Percentiles rank a stretch among this genome's conserved stretches.
Conservation (phyloP, 2,329 filamentous ascomycete species). For the Zymoseptoria brevis region DNA sequence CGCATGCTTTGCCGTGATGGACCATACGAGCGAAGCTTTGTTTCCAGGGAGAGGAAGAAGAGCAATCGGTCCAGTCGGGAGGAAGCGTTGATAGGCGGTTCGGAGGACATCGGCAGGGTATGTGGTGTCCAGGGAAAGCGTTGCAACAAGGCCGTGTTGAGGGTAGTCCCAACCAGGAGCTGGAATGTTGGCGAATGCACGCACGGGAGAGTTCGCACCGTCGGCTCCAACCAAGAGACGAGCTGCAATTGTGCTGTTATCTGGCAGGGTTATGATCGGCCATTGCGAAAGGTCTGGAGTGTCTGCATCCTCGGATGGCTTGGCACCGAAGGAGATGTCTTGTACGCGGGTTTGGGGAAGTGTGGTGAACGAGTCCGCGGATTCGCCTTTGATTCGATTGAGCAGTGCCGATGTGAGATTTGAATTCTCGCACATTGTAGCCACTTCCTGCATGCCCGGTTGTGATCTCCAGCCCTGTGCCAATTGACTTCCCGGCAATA, state of each 20-base stretch:
- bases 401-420: conserved; percentile 79
- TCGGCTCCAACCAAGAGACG: conserved; percentile 87
- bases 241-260: conserved; percentile 59
- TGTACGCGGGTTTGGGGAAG: conserved; percentile 73
- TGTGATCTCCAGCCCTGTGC: conserved; percentile 17
- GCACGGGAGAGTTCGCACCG: conserved; percentile 88
- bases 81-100: conserved; percentile 88
- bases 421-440: conserved; percentile 93
- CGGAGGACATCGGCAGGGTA: conserved; percentile 37
- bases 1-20: conserved; percentile 74
- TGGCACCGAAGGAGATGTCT: conserved; percentile 65
- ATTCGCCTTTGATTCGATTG: conserved; percentile 34
- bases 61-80: conserved; percentile 85
- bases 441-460: conserved; percentile 45
- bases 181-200: conserved; percentile 77
- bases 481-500: conserved; percentile 24
- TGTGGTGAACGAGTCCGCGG: conserved; percentile 59
- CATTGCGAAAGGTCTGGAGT: conserved; percentile 73
- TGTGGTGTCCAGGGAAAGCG: conserved; percentile 54
- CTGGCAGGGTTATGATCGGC: conserved; percentile 71
- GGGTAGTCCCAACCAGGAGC: conserved; percentile 90
- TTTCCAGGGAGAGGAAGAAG: conserved; percentile 83
- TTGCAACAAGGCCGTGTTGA: conserved; percentile 84
- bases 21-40: conserved; percentile 85
- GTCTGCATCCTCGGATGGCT: conserved; percentile 38